Base-by-base conservation (phyloP, 139 green algal genomes). In the Nannochloris sp. region DNA sequence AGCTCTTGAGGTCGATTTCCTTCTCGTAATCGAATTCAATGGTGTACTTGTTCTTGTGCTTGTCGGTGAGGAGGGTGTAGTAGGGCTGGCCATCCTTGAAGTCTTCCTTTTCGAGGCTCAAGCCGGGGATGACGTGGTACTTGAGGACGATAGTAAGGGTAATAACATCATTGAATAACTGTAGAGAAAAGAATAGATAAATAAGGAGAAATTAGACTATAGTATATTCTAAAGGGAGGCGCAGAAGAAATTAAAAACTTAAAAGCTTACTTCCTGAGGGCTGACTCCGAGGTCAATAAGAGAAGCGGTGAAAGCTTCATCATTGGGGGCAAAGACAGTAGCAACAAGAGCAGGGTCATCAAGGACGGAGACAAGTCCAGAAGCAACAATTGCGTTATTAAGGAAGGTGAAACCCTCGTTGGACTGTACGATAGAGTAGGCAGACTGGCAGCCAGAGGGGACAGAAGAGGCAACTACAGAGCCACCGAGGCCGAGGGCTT, bases 311-410 rank as follows among this genome's bases (percentile, higher is more conserved):
- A 76, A 71, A 9, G 69, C 69, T 4, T 30, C 31, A 36, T 76
- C 44, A 25, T 48, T 67, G 32, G 69, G 69, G 10, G 60, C 54
- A 56, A 76, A 76, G 29, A 71, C 36, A 15, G 69, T 76, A 44
- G 60, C 69, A 3, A 38, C 6, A 30, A 76, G 54, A 19, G 27
- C 31, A 36, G 34, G 37, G 54, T 66, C 38, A 30, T 24, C 31
- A 15, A 71, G 54, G 7, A 69, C 53, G 34, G 36, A 32, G 19
- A 24, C 32, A 36, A 76, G 54, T 30, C 69, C 70, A 7, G 70
- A 36, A 4, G 36, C 69, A 59, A 70, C 8, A 37, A 65, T 53
- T 1, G 59, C 59, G 24, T 23, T 19, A 9, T 25, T 37, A 15
- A 65, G 32, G 56, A 57, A 36, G 24, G 23, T 56, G 23, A 55